A percentile compares a stretch with the other conserved stretches of the same genome.
Evolutionary conservation across 371 early-diverging fungal species (phyloP).

Genomic region (Sporodiniella umbellata): DNA sequence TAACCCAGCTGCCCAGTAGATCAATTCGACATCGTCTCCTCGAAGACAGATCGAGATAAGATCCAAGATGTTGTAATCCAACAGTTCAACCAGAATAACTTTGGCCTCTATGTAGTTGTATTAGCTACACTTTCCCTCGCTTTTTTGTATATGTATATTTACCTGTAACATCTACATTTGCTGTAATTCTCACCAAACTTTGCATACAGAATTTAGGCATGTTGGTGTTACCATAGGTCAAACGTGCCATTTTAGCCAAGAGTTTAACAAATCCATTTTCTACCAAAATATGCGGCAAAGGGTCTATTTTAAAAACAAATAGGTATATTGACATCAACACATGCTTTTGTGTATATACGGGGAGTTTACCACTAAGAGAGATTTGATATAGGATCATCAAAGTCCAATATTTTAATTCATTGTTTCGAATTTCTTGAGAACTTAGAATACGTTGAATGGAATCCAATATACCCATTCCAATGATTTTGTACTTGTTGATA

Average conservation of each 20-base stretch:
- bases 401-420: slow-evolving; percentile 80
- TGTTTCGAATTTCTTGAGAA: slow-evolving; percentile 54
- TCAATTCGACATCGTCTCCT: slow-evolving; percentile 76
- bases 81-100: slow-evolving; percentile 48
- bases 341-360: neutral
- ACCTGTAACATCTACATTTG: slow-evolving; percentile 53
- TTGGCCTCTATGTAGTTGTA: slow-evolving; percentile 29
- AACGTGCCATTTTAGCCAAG: slow-evolving; percentile 65
- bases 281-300: slow-evolving; percentile 59
- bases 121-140: too few species aligned
- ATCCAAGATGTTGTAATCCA: slow-evolving; percentile 64
- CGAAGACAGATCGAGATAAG: slow-evolving; percentile 67
- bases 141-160: slow-evolving; percentile 1
- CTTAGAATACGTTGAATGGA: slow-evolving; percentile 59
- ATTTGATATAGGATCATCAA: slow-evolving; percentile 76
- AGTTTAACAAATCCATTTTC: slow-evolving; percentile 56
- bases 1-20: slow-evolving; percentile 79
- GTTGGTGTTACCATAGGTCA: slow-evolving; percentile 76
- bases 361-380: slow-evolving; percentile 57
- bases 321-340: too few species aligned
- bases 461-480: slow-evolving; percentile 61
- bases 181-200: slow-evolving; percentile 72
- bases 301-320: slow-evolving; percentile 35
- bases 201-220: slow-evolving; percentile 85
- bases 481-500: slow-evolving; percentile 46